Conservation (phyloP, 2,329 filamentous ascomycete genomes). For the Xylaria sp. region DNA sequence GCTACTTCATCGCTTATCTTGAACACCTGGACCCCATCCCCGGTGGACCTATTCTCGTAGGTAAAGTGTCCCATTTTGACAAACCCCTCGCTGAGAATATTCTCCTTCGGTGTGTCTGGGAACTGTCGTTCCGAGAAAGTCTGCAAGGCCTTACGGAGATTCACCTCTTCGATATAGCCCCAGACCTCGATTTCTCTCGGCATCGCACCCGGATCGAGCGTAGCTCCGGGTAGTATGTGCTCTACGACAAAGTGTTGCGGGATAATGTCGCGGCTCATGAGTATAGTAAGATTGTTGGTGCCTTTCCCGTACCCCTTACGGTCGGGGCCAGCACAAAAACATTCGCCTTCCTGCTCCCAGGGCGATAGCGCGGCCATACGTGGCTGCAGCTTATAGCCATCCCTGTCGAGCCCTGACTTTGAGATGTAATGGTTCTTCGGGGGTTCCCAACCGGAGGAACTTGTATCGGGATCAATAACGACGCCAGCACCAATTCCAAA, state of each 20-base stretch:
- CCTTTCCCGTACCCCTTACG: slow-evolving; percentile 60
- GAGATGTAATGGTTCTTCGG: slow-evolving; percentile 43
- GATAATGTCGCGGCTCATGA: slow-evolving; percentile 67
- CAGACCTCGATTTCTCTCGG: slow-evolving; percentile 78
- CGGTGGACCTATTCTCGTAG: slow-evolving; percentile 59
- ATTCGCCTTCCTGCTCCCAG: slow-evolving; percentile 86
- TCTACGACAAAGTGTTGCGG: slow-evolving; percentile 78
- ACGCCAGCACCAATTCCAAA: slow-evolving; percentile 75
- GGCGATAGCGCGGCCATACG: slow-evolving; percentile 68
- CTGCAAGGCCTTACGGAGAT: slow-evolving; percentile 53
- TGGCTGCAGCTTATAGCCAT: slow-evolving; percentile 48
- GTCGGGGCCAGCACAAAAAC: slow-evolving; percentile 78
- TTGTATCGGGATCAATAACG: slow-evolving; percentile 66
- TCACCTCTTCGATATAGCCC: slow-evolving; percentile 64
- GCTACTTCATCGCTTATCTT: slow-evolving; percentile 62
- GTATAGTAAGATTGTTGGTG: slow-evolving; percentile 71
- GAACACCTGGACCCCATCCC: slow-evolving; percentile 64
- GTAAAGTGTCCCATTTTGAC: slow-evolving; percentile 68
- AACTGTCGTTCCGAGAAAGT: slow-evolving; percentile 59
- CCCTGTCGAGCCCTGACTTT: slow-evolving; percentile 45
- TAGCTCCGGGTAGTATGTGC: slow-evolving; percentile 72
- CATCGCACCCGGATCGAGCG: slow-evolving; percentile 69
- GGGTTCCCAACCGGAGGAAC: slow-evolving; percentile 67
- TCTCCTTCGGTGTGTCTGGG: slow-evolving; percentile 47
- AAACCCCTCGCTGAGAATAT: slow-evolving; percentile 55